A percentile compares a stretch with the other conserved stretches of the same genome.
These are phyloP conservation scores for Bretschneidera sinensis DNA, from an alignment of 345 rosid genomes.

Conservation along the genomic window DNA sequence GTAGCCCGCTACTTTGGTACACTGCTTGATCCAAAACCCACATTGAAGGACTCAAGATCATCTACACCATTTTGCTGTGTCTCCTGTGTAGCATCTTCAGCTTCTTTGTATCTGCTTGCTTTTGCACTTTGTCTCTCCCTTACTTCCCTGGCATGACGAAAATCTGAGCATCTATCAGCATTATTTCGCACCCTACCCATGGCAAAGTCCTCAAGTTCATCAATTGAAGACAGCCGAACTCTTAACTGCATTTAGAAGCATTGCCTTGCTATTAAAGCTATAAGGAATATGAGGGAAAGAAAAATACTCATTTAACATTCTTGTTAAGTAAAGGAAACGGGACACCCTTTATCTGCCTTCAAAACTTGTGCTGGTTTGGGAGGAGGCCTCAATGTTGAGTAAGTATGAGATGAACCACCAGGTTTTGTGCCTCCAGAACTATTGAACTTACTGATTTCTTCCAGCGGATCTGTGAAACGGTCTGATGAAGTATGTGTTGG, in stretches of 20 bases:
- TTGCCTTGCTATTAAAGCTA: slow-evolving; percentile 16
- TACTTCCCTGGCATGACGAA: slow-evolving; percentile 14
- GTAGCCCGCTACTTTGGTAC: slow-evolving; percentile 61
- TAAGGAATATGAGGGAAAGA: not conserved
- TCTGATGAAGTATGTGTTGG: slow-evolving; percentile 31
- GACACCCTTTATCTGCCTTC: slow-evolving; percentile 50
- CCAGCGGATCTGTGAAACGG: slow-evolving; percentile 46
- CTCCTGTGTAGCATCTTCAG: slow-evolving; percentile 40
- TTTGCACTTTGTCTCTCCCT: slow-evolving; percentile 15
- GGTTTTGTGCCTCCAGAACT: slow-evolving; percentile 31
- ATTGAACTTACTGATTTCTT: slow-evolving; percentile 42
- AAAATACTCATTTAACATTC: slow-evolving; percentile 6
- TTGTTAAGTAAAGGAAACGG: slow-evolving; percentile 15
- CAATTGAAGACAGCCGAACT: slow-evolving; percentile 49
- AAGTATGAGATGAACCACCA: slow-evolving; percentile 25
- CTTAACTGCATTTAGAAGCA: slow-evolving; percentile 40
- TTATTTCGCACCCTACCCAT: slow-evolving; percentile 43
- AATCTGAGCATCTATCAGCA: slow-evolving; percentile 22
- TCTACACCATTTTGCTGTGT: slow-evolving; percentile 37
- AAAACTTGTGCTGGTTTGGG: slow-evolving; percentile 56
- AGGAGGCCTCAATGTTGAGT: slow-evolving; percentile 52
- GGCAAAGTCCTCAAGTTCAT: slow-evolving; percentile 77
- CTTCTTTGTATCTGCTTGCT: slow-evolving; percentile 52
- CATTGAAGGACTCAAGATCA: slow-evolving; percentile 57
- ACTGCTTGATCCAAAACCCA: slow-evolving; percentile 60